Evolutionary conservation across 306 rosid genomes (phyloP).

Genomic region (Glycine tomentella): DNA sequence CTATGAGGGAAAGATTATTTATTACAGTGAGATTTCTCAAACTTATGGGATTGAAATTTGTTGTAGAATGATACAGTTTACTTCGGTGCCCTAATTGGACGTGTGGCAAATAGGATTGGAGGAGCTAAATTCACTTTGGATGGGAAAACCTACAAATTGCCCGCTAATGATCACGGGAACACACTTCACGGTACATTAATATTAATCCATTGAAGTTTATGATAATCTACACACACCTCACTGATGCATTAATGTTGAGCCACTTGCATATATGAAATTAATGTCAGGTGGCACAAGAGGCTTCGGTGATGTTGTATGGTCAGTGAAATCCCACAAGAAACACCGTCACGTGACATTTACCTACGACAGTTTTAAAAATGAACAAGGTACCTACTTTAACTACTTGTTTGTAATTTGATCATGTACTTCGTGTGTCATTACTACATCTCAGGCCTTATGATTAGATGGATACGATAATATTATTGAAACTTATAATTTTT

Average conservation of each 20-base stretch:
- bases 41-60: slow-evolving; percentile 1
- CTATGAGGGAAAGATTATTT: no score
- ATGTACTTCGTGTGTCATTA: no score
- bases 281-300: slow-evolving; percentile 71
- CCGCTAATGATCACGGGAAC: slow-evolving; percentile 55
- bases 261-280: not conserved
- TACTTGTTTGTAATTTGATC: no score
- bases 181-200: slow-evolving; percentile 47
- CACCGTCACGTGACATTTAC: slow-evolving; percentile 63
- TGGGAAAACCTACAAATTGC: slow-evolving; percentile 52
- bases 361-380: slow-evolving; percentile 62
- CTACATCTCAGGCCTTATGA: not conserved
- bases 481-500: no score
- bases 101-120: slow-evolving; percentile 62
- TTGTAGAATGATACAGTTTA: slow-evolving; percentile 50
- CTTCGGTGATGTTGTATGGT: slow-evolving; percentile 69
- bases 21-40: no score
- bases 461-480: no score
- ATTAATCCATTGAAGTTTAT: no score
- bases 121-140: slow-evolving; percentile 50
- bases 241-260: not conserved
- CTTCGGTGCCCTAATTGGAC: slow-evolving; percentile 57
- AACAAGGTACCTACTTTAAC: slow-evolving; percentile 55
- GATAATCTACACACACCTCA: not conserved
- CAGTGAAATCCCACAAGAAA: slow-evolving; percentile 40